phyloP scores from a whole-genome alignment of 768 basidiomycete species.

The Gymnopilus dilepis region DNA sequence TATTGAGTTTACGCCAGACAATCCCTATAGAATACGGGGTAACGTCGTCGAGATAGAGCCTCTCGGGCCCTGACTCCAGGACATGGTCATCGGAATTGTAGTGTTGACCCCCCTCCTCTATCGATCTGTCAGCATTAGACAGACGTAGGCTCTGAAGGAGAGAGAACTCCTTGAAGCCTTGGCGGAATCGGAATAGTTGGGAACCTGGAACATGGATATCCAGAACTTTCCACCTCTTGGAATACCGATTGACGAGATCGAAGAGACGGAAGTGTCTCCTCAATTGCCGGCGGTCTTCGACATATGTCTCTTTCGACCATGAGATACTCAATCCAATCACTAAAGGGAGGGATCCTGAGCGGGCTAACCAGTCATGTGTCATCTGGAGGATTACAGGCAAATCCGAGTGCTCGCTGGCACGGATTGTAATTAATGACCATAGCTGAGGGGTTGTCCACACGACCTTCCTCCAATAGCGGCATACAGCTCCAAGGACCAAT shows the following conservation, averaged over 20 bases:
- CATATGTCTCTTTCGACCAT: neutral
- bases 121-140: too few relatives aligned
- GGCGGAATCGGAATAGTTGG: neutral
- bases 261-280: neutral
- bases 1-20: neutral
- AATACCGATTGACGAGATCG: neutral
- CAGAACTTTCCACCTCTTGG: neutral
- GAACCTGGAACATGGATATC: neutral
- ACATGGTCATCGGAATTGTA: neutral
- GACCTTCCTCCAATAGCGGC: neutral
- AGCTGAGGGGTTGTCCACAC: neutral
- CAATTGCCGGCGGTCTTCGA: neutral
- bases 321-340: neutral
- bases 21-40: neutral
- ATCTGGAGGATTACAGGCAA: neutral
- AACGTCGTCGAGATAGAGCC: neutral
- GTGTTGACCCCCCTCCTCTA: neutral
- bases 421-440: neutral
- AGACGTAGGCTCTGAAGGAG: neutral
- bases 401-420: neutral
- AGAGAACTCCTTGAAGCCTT: neutral
- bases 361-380: neutral
- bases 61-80: neutral
- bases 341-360: neutral
- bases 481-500: neutral